A percentile compares a stretch with the other conserved stretches of the same genome.
phyloP scores from a whole-genome alignment of 768 basidiomycete genomes.

The Sporobolomyces pararoseus region DNA sequence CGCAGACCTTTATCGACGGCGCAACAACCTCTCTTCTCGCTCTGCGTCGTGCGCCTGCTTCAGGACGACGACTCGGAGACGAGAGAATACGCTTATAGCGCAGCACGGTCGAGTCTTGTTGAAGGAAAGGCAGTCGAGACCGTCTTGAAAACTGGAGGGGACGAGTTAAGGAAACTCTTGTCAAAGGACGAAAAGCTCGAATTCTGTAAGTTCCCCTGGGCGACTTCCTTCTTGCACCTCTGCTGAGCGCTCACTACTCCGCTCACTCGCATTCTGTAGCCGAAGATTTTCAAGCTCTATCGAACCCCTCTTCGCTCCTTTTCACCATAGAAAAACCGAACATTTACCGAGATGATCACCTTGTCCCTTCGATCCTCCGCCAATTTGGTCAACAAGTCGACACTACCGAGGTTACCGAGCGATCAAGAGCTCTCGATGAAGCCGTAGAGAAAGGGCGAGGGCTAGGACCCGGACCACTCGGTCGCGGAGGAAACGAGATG shows the following conservation, averaged over 20 bases:
- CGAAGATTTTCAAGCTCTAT: conserved; percentile 18
- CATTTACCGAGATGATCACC: conserved; percentile 37
- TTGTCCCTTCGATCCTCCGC: conserved; percentile 14
- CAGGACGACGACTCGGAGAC: conserved; percentile 40
- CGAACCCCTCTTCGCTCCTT: conserved; percentile 36
- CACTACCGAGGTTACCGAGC: not conserved
- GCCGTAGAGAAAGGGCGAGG: not conserved
- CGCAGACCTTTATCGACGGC: not conserved
- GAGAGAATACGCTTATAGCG: conserved; percentile 9
- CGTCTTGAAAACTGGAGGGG: not conserved
- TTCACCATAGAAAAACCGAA: conserved; percentile 41
- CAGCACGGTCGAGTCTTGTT: not conserved
- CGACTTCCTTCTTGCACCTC: no score
- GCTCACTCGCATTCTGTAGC: not conserved
- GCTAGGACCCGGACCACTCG: conserved; percentile 23
- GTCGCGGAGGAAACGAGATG: conserved; percentile 31
- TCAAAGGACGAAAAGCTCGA: not conserved
- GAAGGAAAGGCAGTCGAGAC: conserved; percentile 26
- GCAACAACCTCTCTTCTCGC: not conserved
- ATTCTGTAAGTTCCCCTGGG: not conserved
- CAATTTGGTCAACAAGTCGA: no score
- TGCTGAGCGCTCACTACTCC: no score
- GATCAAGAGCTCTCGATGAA: not conserved
- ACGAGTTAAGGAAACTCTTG: not conserved
- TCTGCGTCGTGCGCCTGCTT: conserved; percentile 20